phyloP scores from a whole-genome alignment of 768 basidiomycete species.

The Gymnopilus dilepis region DNA sequence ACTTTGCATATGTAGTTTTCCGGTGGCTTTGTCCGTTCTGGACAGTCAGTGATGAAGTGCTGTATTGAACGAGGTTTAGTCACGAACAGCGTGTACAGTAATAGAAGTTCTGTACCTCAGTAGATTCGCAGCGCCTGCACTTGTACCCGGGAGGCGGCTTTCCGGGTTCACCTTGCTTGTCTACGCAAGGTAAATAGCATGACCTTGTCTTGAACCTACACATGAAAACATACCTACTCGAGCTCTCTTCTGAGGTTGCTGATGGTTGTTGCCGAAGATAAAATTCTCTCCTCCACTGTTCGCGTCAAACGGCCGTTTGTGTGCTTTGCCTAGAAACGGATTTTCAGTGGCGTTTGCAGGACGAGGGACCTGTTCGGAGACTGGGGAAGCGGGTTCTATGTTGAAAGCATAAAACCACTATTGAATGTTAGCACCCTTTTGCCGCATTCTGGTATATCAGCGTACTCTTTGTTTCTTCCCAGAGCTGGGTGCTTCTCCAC shows the following conservation, averaged over 20 bases:
- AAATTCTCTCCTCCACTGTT: constrained; percentile 62
- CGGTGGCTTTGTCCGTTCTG: constrained; percentile 74
- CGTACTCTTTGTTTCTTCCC: constrained; percentile 87
- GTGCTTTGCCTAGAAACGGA: constrained; percentile 60
- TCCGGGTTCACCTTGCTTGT: constrained; percentile 46
- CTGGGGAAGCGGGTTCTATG: constrained; percentile 61
- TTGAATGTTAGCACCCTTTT: background rate
- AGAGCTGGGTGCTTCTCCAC: constrained; percentile 52
- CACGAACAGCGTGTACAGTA: background rate
- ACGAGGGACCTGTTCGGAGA: constrained; percentile 39
- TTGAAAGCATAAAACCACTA: constrained; percentile 99
- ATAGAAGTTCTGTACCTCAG: constrained; percentile 53
- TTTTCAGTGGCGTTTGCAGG: constrained; percentile 75
- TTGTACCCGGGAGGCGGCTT: constrained; percentile 76
- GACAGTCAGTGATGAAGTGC: constrained; percentile 82
- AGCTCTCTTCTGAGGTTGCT: constrained; percentile 60
- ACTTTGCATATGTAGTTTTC: constrained; percentile 89
- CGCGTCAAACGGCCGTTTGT: constrained; percentile 62
- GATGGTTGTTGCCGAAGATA: constrained; percentile 66
- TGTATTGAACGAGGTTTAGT: constrained; percentile 30
- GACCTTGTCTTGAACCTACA: background rate
- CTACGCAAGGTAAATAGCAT: constrained; percentile 10
- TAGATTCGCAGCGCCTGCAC: constrained; percentile 77
- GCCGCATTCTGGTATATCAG: constrained; percentile 15
- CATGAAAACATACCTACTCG: constrained; percentile 50